Conservation (phyloP, 179 eudicot species). For the Heliamphora pulchella region DNA sequence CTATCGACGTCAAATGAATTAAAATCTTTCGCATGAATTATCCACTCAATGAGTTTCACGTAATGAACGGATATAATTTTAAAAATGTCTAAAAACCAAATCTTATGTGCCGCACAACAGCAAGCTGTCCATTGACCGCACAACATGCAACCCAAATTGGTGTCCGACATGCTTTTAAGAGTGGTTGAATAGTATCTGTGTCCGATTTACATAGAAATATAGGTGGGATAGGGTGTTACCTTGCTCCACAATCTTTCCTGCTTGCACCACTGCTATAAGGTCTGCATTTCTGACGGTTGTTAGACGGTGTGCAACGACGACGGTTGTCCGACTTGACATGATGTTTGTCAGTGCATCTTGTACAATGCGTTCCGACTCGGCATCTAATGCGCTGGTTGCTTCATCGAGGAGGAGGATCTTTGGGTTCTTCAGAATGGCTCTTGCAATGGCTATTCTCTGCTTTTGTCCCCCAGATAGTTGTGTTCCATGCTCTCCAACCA, state of each 20-base stretch:
- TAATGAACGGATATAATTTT: too few relatives aligned
- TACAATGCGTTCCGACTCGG: slow-evolving; percentile 74
- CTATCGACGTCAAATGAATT: too few relatives aligned
- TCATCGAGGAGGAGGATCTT: slow-evolving; percentile 78
- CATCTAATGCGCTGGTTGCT: slow-evolving; percentile 87
- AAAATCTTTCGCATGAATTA: too few relatives aligned
- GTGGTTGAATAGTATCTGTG: too few relatives aligned
- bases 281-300: slow-evolving; percentile 74
- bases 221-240: slow-evolving; percentile 28
- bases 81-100: too few relatives aligned
- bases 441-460: slow-evolving; percentile 85
- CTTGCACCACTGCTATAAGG: slow-evolving; percentile 67
- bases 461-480: slow-evolving; percentile 91
- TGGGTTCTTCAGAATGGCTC: slow-evolving; percentile 75
- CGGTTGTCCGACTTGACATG: slow-evolving; percentile 66
- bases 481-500: slow-evolving; percentile 88
- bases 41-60: too few relatives aligned
- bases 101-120: too few relatives aligned
- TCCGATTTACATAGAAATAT: too few relatives aligned
- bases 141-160: too few relatives aligned
- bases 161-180: too few relatives aligned
- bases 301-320: slow-evolving; percentile 84
- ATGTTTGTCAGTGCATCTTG: slow-evolving; percentile 81
- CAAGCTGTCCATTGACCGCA: too few relatives aligned
- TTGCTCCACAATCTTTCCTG: slow-evolving; percentile 69